phyloP scores from a whole-genome alignment of 2,329 filamentous ascomycete species.

The Sporothrix mexicana region DNA sequence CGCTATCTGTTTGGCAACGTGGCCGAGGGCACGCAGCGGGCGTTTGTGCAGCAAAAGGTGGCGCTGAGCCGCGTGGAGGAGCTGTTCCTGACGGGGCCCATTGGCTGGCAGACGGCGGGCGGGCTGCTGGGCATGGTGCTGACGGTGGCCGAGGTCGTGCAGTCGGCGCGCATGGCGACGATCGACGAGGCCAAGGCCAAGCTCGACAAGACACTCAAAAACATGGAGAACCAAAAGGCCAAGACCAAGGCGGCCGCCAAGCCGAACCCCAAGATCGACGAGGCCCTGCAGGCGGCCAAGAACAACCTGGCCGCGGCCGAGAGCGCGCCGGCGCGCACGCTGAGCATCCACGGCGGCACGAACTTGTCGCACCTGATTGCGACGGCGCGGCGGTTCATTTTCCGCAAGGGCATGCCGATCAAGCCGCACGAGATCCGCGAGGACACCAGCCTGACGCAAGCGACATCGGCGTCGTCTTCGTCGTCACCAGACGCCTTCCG shows the following conservation, averaged over 20 bases:
- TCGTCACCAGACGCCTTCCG: constrained; percentile 43
- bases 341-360: constrained; percentile 77
- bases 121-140: constrained; percentile 86
- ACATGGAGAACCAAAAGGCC: not conserved
- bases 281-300: not conserved
- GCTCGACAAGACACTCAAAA: not conserved
- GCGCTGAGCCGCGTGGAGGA: constrained; percentile 71
- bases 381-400: constrained; percentile 83
- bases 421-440: constrained; percentile 68
- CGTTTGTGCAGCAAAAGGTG: constrained; percentile 70
- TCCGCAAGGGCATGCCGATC: constrained; percentile 81
- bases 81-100: constrained; percentile 80
- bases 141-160: constrained; percentile 74
- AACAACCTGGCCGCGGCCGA: constrained; percentile 21
- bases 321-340: constrained; percentile 38
- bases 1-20: constrained; percentile 86
- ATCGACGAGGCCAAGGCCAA: constrained; percentile 43
- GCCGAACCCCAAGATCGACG: not conserved
- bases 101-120: constrained; percentile 77
- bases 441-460: constrained; percentile 42
- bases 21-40: constrained; percentile 83
- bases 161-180: constrained; percentile 52
- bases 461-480: too few relatives aligned
- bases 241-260: not conserved
- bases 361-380: constrained; percentile 83